phyloP scores from a whole-genome alignment of 192 early-diverging fungal species.

The Coemansia sp. region DNA sequence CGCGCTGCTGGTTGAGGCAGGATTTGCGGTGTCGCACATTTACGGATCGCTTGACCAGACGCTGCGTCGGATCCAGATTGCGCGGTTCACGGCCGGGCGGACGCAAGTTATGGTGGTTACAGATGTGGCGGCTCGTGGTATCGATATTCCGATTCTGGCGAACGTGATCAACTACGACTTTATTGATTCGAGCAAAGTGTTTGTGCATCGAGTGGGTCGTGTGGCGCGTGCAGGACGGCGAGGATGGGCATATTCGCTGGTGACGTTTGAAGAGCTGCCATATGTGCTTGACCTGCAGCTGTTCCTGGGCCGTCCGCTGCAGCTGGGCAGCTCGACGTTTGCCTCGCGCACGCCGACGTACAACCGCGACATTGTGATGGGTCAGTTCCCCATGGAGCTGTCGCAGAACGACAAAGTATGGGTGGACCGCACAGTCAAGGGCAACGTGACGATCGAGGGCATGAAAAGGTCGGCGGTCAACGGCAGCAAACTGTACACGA shows the following conservation, averaged over 20 bases:
- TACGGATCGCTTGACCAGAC: slow-evolving; percentile 95
- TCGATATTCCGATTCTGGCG: slow-evolving; percentile 96
- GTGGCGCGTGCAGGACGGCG: slow-evolving; percentile 91
- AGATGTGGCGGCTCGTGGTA: slow-evolving; percentile 98
- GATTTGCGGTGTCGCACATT: slow-evolving; percentile 81
- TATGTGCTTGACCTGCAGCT: slow-evolving; percentile 92
- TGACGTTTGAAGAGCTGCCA: slow-evolving; percentile 87
- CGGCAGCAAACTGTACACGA: slow-evolving; percentile 83
- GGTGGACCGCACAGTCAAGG: slow-evolving; percentile 61
- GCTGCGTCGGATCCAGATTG: slow-evolving; percentile 84
- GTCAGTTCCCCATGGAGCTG: slow-evolving; percentile 68
- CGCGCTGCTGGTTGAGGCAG: slow-evolving; percentile 66
- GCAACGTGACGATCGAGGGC: slow-evolving; percentile 64
- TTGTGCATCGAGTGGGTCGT: slow-evolving; percentile 97
- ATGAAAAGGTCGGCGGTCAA: slow-evolving; percentile 70
- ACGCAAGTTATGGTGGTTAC: slow-evolving; percentile 89
- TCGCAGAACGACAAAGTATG: slow-evolving; percentile 75
- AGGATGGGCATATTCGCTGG: slow-evolving; percentile 90
- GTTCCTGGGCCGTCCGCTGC: slow-evolving; percentile 77
- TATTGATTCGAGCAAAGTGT: slow-evolving; percentile 86
- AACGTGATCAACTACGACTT: slow-evolving; percentile 99
- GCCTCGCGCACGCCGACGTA: slow-evolving; percentile 55
- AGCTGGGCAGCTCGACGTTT: slow-evolving; percentile 54
- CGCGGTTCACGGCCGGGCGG: slow-evolving; percentile 75
- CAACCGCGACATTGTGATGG: slow-evolving; percentile 79